Evolutionary conservation across 768 basidiomycete species (phyloP).

Genomic region (Mycena metata): DNA sequence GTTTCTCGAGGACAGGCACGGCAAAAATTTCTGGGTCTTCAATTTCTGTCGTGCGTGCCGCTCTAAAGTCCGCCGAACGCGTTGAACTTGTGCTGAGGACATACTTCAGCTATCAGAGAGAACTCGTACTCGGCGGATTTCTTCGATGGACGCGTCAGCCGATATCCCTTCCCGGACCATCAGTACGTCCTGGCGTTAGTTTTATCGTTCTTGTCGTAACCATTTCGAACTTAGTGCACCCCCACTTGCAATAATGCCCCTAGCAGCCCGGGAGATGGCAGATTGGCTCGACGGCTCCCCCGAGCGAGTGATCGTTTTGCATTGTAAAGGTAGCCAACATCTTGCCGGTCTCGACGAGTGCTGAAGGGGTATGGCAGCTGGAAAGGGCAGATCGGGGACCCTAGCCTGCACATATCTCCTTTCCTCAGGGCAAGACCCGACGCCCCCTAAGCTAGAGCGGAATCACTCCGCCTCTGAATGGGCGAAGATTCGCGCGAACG

Average conservation of each 20-base stretch:
- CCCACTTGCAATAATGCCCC: conserved; percentile 79
- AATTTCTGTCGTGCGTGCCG: conserved; percentile 79
- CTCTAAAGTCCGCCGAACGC: too few species aligned
- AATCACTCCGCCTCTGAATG: conserved; percentile 63
- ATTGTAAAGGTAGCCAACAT: conserved; percentile 81
- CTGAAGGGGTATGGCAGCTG: conserved; percentile 58
- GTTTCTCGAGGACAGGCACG: conserved; percentile 81
- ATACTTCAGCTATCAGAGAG: conserved; percentile 64
- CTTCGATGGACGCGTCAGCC: conserved; percentile 81
- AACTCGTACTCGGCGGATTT: conserved; percentile 80
- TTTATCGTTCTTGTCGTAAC: neutral
- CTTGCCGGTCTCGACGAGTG: conserved; percentile 17
- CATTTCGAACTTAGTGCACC: conserved; percentile 74
- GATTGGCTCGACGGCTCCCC: conserved; percentile 76
- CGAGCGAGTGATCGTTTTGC: conserved; percentile 82
- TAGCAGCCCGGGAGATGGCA: conserved; percentile 81
- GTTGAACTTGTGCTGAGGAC: too few species aligned
- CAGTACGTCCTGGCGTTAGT: conserved; percentile 64
- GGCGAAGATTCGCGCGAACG: conserved; percentile 61
- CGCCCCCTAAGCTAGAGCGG: conserved; percentile 61
- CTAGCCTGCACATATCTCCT: conserved; percentile 88
- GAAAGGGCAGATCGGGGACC: conserved; percentile 89
- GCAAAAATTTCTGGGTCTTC: conserved; percentile 87
- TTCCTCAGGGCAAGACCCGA: conserved; percentile 62
- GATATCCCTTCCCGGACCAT: conserved; percentile 93